Evolutionary conservation across 2,329 filamentous ascomycete species (phyloP).

Genomic region (Fusarium sp.): DNA sequence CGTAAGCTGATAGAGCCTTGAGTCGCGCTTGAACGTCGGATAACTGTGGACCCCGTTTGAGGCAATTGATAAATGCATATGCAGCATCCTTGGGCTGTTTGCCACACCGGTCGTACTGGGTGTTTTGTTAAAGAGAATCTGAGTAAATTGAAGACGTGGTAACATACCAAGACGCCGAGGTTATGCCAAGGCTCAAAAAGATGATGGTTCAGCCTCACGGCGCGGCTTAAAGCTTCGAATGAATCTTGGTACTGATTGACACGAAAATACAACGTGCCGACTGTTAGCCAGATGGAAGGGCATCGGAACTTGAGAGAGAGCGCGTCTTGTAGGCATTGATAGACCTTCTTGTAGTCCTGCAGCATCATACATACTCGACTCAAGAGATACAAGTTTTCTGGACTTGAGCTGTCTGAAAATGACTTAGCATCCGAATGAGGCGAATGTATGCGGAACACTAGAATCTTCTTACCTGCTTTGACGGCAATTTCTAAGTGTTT

Average conservation of each 20-base stretch:
- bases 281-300: not conserved
- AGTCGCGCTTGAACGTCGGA: not conserved
- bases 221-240: accelerated
- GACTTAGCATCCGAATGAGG: not conserved
- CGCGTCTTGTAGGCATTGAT: accelerated
- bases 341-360: accelerated
- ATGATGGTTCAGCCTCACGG: not conserved
- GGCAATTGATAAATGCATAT: not conserved
- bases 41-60: not conserved
- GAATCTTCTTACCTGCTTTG: not conserved
- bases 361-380: no score
- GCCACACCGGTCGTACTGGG: not conserved
- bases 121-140: no score
- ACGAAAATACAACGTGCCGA: not conserved
- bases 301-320: accelerated
- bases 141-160: accelerated
- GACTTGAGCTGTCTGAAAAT: not conserved
- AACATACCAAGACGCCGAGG: not conserved
- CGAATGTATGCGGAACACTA: not conserved
- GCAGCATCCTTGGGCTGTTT: not conserved
- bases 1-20: not conserved
- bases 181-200: not conserved
- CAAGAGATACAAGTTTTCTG: not conserved
- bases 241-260: not conserved
- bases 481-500: not conserved